Base-by-base conservation (phyloP, 2,329 filamentous ascomycete species). In the Stagonosporopsis chrysanthemi region DNA sequence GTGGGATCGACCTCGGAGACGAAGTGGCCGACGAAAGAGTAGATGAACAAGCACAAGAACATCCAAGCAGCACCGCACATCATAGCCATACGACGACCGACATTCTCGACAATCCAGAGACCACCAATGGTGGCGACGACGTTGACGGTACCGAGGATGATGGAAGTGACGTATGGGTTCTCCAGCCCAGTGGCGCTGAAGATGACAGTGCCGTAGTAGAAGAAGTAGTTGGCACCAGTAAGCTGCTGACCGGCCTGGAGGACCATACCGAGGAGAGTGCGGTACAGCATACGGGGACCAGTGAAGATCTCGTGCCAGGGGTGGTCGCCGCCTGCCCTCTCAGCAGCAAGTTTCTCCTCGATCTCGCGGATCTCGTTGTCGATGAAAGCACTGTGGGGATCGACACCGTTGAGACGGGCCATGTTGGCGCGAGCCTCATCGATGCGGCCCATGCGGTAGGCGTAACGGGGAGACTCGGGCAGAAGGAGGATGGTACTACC, bases 141-240 rank as follows among this genome's bases (percentile, higher is more conserved):
- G 71, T 82, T 82, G 65, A 82, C 78, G n/a, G 73, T 78, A 42
- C 80, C 80, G 5, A 82, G 74, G 46, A 82, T 82, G 68, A 82
- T 81, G 15, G 76, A 75, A 2, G 80, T 82, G 24, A 81, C 77
- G 64, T 77, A 82, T 42, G 73, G 75, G 69, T 81, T 79, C 35
- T 68, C 59, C 12, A 81, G 69, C 28, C 77, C 77, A 3, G 75
- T 77, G 2, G 75, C 71, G 7, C 66, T 52, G 69, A 82, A 82
- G 50, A 82, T 79, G 11, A 77, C 78, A 11, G 79, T 81, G 2
- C 79, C 79, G 62, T 81, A 82, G 71, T 81, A 81, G 74, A 89
- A 88, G 78, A 87, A 88, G 77, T 86, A 88, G 76, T 88, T 88
- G 61, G 84, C 86, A 45, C 88, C 88, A 2, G 87, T 90, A 6